Evolutionary conservation across 345 rosid species (phyloP).

Genomic region (Gossypium mustelinum): DNA sequence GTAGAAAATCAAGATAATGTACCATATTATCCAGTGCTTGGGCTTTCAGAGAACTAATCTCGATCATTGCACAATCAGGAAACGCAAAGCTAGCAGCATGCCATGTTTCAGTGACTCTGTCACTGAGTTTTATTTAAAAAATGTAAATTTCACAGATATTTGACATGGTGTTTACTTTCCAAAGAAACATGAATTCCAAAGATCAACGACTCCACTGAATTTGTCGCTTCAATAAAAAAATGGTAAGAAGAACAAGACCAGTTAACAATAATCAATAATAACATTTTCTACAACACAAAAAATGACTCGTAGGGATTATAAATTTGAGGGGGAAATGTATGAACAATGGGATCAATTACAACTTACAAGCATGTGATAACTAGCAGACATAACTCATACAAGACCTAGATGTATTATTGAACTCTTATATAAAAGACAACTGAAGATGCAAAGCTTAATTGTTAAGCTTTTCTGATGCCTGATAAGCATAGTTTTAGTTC

Average conservation of each 20-base stretch:
- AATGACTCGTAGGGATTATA: neutral
- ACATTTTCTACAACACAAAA: neutral
- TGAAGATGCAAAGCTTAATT: neutral
- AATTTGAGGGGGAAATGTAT: neutral
- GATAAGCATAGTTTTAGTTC: neutral
- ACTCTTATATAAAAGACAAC: neutral
- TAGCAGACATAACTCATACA: neutral
- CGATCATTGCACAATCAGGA: slow-evolving; percentile 39
- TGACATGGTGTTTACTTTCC: too few species aligned
- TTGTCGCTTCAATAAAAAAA: too few species aligned
- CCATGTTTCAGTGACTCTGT: slow-evolving; percentile 61
- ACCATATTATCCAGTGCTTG: slow-evolving; percentile 43
- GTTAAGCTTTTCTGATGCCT: neutral
- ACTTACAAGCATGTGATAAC: neutral
- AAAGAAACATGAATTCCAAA: too few species aligned
- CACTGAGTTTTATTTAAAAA: slow-evolving; percentile 10
- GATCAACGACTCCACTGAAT: too few species aligned
- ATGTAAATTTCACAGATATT: neutral
- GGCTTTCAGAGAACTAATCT: slow-evolving; percentile 31
- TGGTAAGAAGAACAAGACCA: too few species aligned
- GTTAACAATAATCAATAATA: neutral
- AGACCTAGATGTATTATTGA: neutral
- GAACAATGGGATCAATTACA: neutral
- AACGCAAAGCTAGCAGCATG: slow-evolving; percentile 40
- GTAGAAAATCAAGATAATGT: slow-evolving; percentile 16